Conservation (phyloP, 192 early-diverging fungal genomes). For the Coemansia aciculifera region DNA sequence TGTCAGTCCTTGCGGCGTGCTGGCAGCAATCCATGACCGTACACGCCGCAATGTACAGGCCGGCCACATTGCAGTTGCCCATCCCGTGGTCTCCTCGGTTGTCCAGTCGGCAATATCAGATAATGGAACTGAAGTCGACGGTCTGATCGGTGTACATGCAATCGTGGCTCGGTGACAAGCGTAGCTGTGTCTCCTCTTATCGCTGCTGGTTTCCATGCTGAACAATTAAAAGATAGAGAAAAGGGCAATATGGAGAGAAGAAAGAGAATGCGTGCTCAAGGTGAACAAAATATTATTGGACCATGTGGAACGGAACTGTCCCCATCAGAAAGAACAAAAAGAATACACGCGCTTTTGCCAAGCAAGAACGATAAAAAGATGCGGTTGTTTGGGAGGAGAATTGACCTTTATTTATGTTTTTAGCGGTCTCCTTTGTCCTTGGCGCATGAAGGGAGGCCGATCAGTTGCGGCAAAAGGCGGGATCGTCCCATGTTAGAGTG, state of each 20-base stretch:
- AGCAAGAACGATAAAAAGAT: too few species aligned
- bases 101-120: conserved; percentile 39
- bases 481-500: conserved; percentile 4
- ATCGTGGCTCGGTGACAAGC: conserved; percentile 30
- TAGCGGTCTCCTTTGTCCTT: background rate
- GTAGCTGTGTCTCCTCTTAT: conserved; percentile 13
- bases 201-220: conserved; percentile 7
- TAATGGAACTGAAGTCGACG: conserved; percentile 11
- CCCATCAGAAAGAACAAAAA: background rate
- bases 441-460: background rate
- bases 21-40: conserved; percentile 37
- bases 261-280: background rate
- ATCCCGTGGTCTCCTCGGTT: background rate
- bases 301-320: background rate
- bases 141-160: conserved; percentile 18
- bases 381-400: background rate
- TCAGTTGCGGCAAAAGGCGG: background rate
- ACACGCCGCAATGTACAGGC: conserved; percentile 26
- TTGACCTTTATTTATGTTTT: background rate
- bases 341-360: background rate
- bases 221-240: background rate
- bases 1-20: conserved; percentile 19
- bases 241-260: background rate
- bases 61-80: conserved; percentile 11
- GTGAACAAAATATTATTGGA: background rate